These are phyloP conservation scores for Phaeosphaeriaceae sp. DNA, from an alignment of 2,329 filamentous ascomycete genomes.

Conservation along the genomic window DNA sequence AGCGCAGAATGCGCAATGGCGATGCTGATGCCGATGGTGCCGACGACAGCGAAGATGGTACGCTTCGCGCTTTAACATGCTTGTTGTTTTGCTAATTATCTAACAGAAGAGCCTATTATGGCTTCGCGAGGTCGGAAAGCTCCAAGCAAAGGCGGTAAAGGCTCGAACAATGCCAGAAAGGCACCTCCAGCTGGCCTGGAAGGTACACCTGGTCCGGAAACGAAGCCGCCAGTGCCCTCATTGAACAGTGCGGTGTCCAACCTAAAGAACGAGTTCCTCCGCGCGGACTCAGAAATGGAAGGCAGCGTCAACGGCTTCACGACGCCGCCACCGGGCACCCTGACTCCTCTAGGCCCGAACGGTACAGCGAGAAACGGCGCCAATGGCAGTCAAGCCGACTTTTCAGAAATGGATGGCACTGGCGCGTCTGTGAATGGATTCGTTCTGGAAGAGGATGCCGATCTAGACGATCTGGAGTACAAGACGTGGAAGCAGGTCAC, in stretches of 20 bases:
- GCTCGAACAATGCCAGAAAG: conserved; percentile 69
- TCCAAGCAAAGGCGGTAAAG: conserved; percentile 76
- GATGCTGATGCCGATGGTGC: conserved; percentile 82
- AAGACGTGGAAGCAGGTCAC: conserved; percentile 99
- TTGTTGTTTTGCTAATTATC: conserved; percentile 1
- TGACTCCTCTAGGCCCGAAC: conserved; percentile 77
- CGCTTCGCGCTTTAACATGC: conserved; percentile 10
- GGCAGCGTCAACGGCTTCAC: conserved; percentile 82
- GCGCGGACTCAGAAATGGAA: conserved; percentile 80
- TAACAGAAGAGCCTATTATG: conserved; percentile 83
- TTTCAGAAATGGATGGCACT: conserved; percentile 83
- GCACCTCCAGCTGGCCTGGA: conserved; percentile 77
- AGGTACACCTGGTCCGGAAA: conserved; percentile 76
- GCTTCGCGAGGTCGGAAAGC: conserved; percentile 92
- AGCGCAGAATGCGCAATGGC: conserved; percentile 79
- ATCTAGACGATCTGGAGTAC: conserved; percentile 88
- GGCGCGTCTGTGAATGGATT: conserved; percentile 72
- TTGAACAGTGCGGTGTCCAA: conserved; percentile 57
- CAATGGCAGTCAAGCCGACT: conserved; percentile 75
- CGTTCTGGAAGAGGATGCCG: conserved; percentile 74
- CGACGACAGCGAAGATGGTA: conserved; percentile 86
- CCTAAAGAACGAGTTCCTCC: conserved; percentile 60
- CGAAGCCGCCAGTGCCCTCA: conserved; percentile 73
- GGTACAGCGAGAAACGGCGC: conserved; percentile 66
- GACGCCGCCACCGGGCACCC: conserved; percentile 79